Base-by-base conservation (phyloP, 164 flowering plant genomes). In the Liriodendron chinense region DNA sequence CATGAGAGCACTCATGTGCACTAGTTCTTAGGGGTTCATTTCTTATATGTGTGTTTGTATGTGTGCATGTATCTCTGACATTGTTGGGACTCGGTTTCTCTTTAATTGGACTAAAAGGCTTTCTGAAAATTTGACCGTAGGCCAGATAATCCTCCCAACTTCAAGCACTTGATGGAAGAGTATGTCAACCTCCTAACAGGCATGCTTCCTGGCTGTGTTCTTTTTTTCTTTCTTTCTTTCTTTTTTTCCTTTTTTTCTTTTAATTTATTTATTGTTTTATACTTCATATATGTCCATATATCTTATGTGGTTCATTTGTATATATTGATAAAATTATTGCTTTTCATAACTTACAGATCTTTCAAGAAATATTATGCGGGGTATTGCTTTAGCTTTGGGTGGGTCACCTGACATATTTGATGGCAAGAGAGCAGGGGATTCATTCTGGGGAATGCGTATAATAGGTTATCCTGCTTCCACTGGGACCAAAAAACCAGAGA, bases 351-450 rank as follows among this genome's bases (percentile, higher is more conserved):
- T 76, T 65, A 56, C 85, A 93, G 99, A 87, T 26, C 94, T 95
- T 80, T 87, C 94, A 63, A 90, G 92, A 77, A 92, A 87, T 43
- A 91, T 95, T 22, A 80, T 95, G 96, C 82, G 88, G 10, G 99
- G 99, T 72, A 87, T 95, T 57, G 96, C 97, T 78, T 75, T 95
- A 22, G 97, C 98, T 75, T 82, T 95, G 80, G 97, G 98, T 78
- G 93, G 92, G 34, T 82, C 91, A 57, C 80, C 87, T n/a, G 75
- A 89, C 78, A 88, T 84, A 78, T 91, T 93, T 82, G 98, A 89
- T 83, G 93, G 94, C 70, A 77, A 87, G 67, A 90, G 73, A 74
- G 97, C 92, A 49, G 98, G 98, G 70, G 92, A 93, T 77, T 86
- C 98, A 64, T 95, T 95, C 80, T 95, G 98, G 98, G 97, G 89